Evolutionary conservation across 1,139 yeast genomes (phyloP).

Genomic region (Magnusiomyces starmeri): DNA sequence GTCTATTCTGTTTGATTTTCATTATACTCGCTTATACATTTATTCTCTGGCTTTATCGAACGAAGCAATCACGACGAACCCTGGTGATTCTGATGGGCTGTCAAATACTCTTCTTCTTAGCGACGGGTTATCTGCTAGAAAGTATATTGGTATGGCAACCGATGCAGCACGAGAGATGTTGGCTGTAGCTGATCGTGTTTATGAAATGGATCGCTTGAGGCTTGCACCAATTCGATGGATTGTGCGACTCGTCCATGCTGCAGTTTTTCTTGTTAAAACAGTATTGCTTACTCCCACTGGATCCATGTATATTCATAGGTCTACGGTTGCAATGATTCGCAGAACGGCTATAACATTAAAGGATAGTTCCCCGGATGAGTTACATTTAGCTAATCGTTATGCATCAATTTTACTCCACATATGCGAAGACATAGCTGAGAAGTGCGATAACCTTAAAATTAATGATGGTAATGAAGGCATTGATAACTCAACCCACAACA

Average conservation of each 20-base stretch:
- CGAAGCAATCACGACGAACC: conserved; percentile 38
- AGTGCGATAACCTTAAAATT: conserved; percentile 7
- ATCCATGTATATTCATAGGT: conserved; percentile 41
- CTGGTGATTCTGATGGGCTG: conserved; percentile 17
- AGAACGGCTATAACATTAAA: conserved; percentile 67
- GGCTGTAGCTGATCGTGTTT: conserved; percentile 64
- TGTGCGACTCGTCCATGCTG: conserved; percentile 80
- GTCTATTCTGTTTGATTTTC: conserved; percentile 69
- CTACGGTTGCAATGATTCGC: conserved; percentile 59
- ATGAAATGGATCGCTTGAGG: conserved; percentile 50
- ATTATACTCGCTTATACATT: conserved; percentile 75
- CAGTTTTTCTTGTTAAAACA: conserved; percentile 83
- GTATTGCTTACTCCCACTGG: conserved; percentile 45
- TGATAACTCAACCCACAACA: neutral
- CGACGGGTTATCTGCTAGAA: conserved; percentile 66
- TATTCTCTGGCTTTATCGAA: conserved; percentile 63
- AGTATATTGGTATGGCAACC: conserved; percentile 75
- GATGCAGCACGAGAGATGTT: conserved; percentile 78
- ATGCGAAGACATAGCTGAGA: conserved; percentile 46
- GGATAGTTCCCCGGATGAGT: conserved; percentile 84
- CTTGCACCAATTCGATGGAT: conserved; percentile 91
- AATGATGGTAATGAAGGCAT: neutral
- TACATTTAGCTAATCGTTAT: conserved; percentile 75
- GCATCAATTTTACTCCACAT: conserved; percentile 74
- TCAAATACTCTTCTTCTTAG: conserved; percentile 1